Conservation (phyloP, 2,329 filamentous ascomycete genomes). For the Sporothrix pallida region DNA sequence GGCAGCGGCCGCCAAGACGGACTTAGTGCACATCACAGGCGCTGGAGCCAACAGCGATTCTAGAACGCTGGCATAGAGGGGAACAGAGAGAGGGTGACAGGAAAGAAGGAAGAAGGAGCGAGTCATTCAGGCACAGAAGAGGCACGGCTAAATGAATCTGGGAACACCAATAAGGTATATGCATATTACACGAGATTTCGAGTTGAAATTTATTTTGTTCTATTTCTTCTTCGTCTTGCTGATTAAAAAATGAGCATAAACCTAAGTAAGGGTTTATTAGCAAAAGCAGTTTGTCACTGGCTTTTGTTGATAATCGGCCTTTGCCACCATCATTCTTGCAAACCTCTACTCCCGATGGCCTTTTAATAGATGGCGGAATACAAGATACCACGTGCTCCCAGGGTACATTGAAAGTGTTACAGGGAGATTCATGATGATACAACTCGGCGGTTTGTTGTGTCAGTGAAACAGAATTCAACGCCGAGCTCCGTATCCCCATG, state of each 20-base stretch:
- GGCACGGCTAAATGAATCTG: neutral
- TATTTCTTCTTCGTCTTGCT: too few relatives aligned
- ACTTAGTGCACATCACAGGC: conserved; percentile 11
- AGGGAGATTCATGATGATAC: neutral
- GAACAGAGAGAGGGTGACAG: neutral
- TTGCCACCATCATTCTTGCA: too few relatives aligned
- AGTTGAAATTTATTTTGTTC: too few relatives aligned
- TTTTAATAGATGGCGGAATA: too few relatives aligned
- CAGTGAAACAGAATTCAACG: neutral
- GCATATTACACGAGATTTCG: neutral
- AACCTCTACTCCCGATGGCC: too few relatives aligned
- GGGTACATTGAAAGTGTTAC: neutral
- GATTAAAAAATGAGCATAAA: too few relatives aligned
- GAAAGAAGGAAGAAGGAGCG: neutral
- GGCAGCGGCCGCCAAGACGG: conserved; percentile 28
- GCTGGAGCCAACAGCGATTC: neutral
- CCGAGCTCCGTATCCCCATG: neutral
- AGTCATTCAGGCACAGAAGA: conserved; percentile 7
- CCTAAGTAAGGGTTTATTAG: too few relatives aligned
- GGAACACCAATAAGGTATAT: neutral
- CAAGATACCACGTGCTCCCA: neutral
- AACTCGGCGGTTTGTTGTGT: neutral
- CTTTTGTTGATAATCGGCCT: too few relatives aligned
- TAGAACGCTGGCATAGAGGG: neutral
- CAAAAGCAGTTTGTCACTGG: too few relatives aligned